A percentile compares a stretch with the other conserved stretches of the same genome.
These are phyloP conservation scores for Senna tora DNA, from an alignment of 306 rosid species.

Conservation along the genomic window DNA sequence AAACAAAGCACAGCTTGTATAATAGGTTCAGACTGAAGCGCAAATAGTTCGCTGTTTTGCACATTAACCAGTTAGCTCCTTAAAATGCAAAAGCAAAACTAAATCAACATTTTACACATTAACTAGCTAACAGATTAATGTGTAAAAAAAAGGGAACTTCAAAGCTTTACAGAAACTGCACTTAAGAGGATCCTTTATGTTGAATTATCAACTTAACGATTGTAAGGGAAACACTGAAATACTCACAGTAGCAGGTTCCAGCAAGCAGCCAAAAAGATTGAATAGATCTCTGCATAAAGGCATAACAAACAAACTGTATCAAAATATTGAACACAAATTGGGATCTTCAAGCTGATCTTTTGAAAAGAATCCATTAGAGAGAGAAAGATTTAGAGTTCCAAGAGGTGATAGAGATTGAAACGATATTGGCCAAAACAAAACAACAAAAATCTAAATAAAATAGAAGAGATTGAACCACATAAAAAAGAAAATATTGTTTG, in stretches of 20 bases:
- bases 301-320: slow-evolving; percentile 32
- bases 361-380: neutral
- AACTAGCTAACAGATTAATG: too few relatives aligned
- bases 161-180: too few relatives aligned
- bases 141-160: too few relatives aligned
- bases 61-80: too few relatives aligned
- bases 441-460: too few relatives aligned
- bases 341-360: slow-evolving; percentile 4
- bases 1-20: slow-evolving; percentile 26
- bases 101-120: too few relatives aligned
- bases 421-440: too few relatives aligned
- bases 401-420: slow-evolving; percentile 24
- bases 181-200: too few relatives aligned
- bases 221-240: slow-evolving; percentile 28
- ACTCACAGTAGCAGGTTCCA: slow-evolving; percentile 93
- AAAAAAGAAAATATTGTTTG: neutral
- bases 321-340: slow-evolving; percentile 5
- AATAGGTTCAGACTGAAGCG: too few relatives aligned
- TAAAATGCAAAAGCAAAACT: too few relatives aligned
- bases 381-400: neutral
- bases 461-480: neutral
- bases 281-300: slow-evolving; percentile 70
- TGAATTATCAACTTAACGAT: slow-evolving; percentile 20
- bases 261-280: slow-evolving; percentile 74
- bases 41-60: too few relatives aligned